Evolutionary conservation across 768 basidiomycete species (phyloP).

Genomic region (Suillus ampliporus): DNA sequence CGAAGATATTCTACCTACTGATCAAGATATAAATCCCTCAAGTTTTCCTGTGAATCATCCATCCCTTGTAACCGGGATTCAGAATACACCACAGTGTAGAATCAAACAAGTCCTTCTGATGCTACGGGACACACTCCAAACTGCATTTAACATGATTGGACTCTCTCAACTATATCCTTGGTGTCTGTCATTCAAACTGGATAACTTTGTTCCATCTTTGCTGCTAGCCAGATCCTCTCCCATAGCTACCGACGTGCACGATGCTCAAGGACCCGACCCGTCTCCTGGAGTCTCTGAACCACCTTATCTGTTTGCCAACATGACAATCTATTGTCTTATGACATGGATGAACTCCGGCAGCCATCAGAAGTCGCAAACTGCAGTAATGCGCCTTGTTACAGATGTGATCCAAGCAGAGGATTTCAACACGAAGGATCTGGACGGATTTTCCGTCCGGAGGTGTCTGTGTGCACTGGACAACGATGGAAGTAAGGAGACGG

Average conservation of each 20-base stretch:
- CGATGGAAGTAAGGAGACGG: background rate
- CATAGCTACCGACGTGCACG: rapidly evolving
- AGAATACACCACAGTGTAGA: background rate
- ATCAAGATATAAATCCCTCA: background rate
- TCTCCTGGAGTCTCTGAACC: background rate
- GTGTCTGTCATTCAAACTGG: background rate
- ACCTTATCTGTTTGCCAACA: constrained; percentile 13
- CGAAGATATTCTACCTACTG: background rate
- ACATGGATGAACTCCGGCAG: constrained; percentile 8
- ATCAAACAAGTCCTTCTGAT: background rate
- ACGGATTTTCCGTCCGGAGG: background rate
- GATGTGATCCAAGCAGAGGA: constrained; percentile 4
- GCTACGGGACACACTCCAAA: background rate
- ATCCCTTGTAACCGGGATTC: background rate
- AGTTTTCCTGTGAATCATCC: too few species aligned
- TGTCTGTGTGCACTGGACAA: background rate
- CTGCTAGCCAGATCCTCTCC: background rate
- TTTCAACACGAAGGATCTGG: too few species aligned
- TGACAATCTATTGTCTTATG: constrained; percentile 13
- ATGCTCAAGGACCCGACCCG: background rate
- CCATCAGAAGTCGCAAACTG: constrained; percentile 8
- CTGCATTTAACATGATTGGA: background rate
- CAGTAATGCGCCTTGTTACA: constrained; percentile 2
- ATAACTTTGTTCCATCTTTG: background rate
- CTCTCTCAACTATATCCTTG: background rate